Evolutionary conservation across 2,329 filamentous ascomycete species (phyloP).

Genomic region (Phoma sp.): DNA sequence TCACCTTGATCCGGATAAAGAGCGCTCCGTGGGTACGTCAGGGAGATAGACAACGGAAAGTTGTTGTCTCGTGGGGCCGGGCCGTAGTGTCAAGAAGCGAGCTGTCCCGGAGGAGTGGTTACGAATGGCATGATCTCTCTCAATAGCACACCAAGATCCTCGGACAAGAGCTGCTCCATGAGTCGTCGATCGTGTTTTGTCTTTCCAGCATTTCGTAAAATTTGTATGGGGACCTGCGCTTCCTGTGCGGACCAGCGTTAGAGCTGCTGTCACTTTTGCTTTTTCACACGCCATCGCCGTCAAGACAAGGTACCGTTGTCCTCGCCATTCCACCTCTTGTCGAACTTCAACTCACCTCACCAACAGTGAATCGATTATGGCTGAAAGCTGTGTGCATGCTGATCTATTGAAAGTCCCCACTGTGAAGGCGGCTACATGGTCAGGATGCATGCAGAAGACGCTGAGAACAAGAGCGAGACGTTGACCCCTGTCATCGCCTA

Average conservation of each 20-base stretch:
- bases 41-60: not conserved
- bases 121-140: not conserved
- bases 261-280: constrained; percentile 9
- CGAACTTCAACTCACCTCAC: not conserved
- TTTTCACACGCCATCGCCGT: not conserved
- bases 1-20: not conserved
- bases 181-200: not conserved
- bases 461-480: constrained; percentile 2
- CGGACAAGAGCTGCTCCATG: not conserved
- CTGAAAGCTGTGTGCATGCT: not conserved
- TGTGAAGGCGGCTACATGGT: not conserved
- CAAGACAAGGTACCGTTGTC: constrained; percentile 1
- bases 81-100: constrained; percentile 3
- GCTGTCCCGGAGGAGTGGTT: constrained; percentile 1
- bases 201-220: not conserved
- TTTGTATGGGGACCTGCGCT: not conserved
- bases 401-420: constrained; percentile 6
- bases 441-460: not conserved
- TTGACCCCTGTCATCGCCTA: constrained; percentile 4
- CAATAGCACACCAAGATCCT: not conserved
- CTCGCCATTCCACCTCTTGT: constrained; percentile 1
- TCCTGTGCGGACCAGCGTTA: not conserved
- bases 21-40: not conserved
- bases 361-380: not conserved
- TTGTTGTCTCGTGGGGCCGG: constrained; percentile 4